A percentile compares a stretch with the other conserved stretches of the same genome.
Evolutionary conservation across 2,329 filamentous ascomycete species (phyloP).

Genomic region (Pseudonectria foliicola): DNA sequence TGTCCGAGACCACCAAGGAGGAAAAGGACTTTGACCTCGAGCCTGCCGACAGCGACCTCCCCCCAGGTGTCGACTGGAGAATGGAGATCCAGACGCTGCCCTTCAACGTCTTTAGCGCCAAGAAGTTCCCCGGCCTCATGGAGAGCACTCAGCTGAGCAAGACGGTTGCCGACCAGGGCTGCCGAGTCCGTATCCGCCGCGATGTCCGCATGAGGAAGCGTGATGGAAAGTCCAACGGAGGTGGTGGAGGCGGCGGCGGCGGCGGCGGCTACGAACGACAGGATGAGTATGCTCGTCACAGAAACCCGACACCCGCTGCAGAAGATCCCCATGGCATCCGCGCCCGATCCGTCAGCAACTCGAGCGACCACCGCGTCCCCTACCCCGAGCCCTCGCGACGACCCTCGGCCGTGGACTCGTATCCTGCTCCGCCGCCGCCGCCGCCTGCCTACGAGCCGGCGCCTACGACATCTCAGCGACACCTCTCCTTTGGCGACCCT

Average conservation of each 20-base stretch:
- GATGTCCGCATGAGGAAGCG: constrained; percentile 89
- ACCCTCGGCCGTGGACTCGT: constrained; percentile 41
- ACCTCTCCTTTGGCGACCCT: constrained; percentile 30
- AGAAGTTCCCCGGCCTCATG: constrained; percentile 93
- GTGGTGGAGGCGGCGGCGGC: constrained; percentile 36
- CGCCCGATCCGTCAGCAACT: constrained; percentile 54
- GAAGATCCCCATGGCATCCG: constrained; percentile 32
- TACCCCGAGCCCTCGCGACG: constrained; percentile 38
- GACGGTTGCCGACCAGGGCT: constrained; percentile 91
- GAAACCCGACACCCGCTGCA: constrained; percentile 28
- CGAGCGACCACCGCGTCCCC: constrained; percentile 41
- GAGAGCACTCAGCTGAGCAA: constrained; percentile 86
- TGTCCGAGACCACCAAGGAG: constrained; percentile 92
- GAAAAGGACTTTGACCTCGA: constrained; percentile 65
- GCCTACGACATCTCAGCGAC: constrained; percentile 20
- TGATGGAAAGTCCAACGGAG: constrained; percentile 66
- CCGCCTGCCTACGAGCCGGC: constrained; percentile 29
- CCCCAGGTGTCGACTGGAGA: constrained; percentile 63
- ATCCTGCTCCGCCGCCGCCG: constrained; percentile 28
- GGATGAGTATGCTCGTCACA: constrained; percentile 47
- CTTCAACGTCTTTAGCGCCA: constrained; percentile 90
- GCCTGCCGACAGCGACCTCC: constrained; percentile 39
- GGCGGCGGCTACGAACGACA: constrained; percentile 45
- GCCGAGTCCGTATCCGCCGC: constrained; percentile 88
- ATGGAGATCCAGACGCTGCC: constrained; percentile 83